Conservation (phyloP, 805 yeast species). For the Isabelozyma pseudorhagii region DNA sequence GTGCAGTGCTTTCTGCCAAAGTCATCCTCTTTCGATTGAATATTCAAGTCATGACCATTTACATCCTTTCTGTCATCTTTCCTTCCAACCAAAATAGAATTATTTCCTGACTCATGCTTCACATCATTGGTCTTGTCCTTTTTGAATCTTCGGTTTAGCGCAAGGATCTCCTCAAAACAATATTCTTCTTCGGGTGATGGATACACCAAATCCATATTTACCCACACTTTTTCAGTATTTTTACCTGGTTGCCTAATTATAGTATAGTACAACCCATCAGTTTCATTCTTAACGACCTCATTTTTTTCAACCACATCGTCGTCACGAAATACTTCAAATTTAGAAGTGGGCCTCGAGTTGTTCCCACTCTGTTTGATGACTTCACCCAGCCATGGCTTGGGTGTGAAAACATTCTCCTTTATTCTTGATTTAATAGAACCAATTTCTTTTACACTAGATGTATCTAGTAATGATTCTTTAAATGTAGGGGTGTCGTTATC, state of each 20-base stretch:
- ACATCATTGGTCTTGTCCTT: background rate
- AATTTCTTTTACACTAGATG: conserved; percentile 41
- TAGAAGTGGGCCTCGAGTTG: conserved; percentile 11
- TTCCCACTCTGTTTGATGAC: conserved; percentile 40
- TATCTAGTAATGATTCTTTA: conserved; percentile 9
- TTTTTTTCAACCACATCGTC: conserved; percentile 3
- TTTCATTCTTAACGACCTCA: conserved; percentile 11
- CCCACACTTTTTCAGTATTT: conserved; percentile 54
- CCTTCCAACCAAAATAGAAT: background rate
- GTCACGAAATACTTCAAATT: conserved; percentile 14
- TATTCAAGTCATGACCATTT: background rate
- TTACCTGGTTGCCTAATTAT: conserved; percentile 55
- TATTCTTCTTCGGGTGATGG: conserved; percentile 47
- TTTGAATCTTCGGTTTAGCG: conserved; percentile 38
- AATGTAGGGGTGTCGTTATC: conserved; percentile 18
- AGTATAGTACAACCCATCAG: conserved; percentile 40
- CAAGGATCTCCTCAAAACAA: conserved; percentile 64
- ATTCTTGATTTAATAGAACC: conserved; percentile 48
- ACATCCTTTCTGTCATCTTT: background rate
- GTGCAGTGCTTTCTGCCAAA: too few species aligned
- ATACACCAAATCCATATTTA: conserved; percentile 59
- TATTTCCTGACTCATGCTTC: background rate
- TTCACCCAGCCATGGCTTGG: conserved; percentile 67
- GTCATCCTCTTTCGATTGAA: background rate
- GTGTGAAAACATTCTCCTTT: conserved; percentile 60